Evolutionary conservation across 2,329 filamentous ascomycete species (phyloP).

Genomic region (Sodiomyces alkalinus): DNA sequence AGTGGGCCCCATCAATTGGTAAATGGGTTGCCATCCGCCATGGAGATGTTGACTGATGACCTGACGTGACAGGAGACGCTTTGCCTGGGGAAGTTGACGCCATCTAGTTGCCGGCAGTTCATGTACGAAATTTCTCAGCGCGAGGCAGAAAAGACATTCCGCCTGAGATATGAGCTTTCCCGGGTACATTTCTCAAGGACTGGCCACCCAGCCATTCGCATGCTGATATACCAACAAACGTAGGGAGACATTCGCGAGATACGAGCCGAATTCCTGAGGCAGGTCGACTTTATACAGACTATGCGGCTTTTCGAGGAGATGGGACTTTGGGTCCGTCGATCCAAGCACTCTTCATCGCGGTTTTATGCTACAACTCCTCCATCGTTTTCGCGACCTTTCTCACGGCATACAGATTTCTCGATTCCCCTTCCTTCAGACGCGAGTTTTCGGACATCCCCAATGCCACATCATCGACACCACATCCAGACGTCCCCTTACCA

Average conservation of each 20-base stretch:
- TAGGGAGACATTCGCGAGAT: not conserved
- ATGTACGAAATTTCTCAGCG: slow-evolving; percentile 1
- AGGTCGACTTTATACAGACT: not conserved
- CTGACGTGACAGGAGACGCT: too few species aligned
- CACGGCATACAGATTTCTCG: too few species aligned
- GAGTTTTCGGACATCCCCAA: too few species aligned
- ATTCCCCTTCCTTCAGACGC: too few species aligned
- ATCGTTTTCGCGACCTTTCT: too few species aligned
- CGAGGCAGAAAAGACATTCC: not conserved
- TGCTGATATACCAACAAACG: not conserved
- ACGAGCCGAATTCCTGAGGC: not conserved
- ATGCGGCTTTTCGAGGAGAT: not conserved
- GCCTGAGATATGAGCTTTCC: slow-evolving; percentile 1
- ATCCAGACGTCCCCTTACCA: too few species aligned
- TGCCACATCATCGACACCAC: too few species aligned
- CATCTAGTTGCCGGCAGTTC: not conserved
- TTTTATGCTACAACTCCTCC: too few species aligned
- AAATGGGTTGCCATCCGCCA: too few species aligned
- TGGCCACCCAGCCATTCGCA: too few species aligned
- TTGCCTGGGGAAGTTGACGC: slow-evolving; percentile 1
- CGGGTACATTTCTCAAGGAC: not conserved
- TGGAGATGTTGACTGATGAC: too few species aligned
- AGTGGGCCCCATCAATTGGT: slow-evolving; percentile 1
- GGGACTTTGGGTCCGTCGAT: not conserved
- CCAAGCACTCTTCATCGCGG: not conserved